A percentile compares a stretch with the other conserved stretches of the same genome.
Evolutionary conservation across 2,329 filamentous ascomycete species (phyloP).

Genomic region (Sporothrix dimorphospora): DNA sequence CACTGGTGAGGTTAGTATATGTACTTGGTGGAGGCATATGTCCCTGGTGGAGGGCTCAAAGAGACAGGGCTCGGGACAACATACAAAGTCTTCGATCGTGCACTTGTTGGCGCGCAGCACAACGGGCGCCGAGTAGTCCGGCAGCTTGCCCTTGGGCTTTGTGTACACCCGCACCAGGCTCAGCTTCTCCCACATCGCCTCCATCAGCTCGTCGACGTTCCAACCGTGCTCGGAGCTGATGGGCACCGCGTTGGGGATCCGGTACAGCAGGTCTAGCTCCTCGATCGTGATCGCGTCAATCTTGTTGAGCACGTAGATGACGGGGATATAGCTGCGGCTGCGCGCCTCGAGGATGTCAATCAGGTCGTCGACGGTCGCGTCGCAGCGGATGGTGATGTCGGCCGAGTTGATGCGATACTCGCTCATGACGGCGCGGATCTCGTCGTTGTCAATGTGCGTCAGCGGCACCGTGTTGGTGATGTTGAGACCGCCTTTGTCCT

Average conservation of each 20-base stretch:
- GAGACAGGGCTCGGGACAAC: conserved; percentile 44
- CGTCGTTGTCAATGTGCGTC: conserved; percentile 89
- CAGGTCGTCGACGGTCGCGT: conserved; percentile 94
- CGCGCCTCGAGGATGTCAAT: conserved; percentile 96
- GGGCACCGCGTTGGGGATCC: conserved; percentile 94
- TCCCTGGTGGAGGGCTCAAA: background rate
- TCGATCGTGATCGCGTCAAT: conserved; percentile 98
- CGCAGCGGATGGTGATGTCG: conserved; percentile 96
- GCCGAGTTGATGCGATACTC: conserved; percentile 97
- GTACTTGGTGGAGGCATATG: background rate
- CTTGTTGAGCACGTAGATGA: conserved; percentile 98
- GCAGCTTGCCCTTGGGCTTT: conserved; percentile 93
- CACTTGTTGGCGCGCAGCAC: conserved; percentile 81
- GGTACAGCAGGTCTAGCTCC: conserved; percentile 92
- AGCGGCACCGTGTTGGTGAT: conserved; percentile 94
- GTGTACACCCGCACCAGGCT: conserved; percentile 92
- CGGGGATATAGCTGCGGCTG: conserved; percentile 95
- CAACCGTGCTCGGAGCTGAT: conserved; percentile 97
- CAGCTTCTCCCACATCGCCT: conserved; percentile 97
- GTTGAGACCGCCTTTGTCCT: conserved; percentile 96
- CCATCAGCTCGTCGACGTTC: conserved; percentile 96
- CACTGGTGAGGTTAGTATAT: conserved; percentile 61
- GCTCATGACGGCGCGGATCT: conserved; percentile 97
- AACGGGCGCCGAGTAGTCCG: conserved; percentile 89
- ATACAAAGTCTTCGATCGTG: conserved; percentile 96